Base-by-base conservation (phyloP, 805 yeast genomes). In the Candida patagonica region DNA sequence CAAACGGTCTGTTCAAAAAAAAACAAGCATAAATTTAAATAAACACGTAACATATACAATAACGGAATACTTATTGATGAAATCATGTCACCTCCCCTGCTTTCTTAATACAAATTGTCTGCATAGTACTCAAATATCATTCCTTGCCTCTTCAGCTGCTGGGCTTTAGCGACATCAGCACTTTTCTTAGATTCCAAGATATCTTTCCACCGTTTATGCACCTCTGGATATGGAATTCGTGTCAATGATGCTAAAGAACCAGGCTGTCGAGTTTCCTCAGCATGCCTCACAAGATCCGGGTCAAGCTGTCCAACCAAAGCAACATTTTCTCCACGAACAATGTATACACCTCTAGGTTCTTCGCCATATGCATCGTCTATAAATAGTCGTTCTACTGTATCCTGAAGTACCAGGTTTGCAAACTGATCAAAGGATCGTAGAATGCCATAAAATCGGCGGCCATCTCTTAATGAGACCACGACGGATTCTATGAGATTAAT, bases 251-350 rank as follows among this genome's bases (percentile, higher is more conserved):
- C 68, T 50, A 83, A 61, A 38, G 82, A 82, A 9, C 49, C 46
- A 30, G 47, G 47, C 9, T 25, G 25, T 26, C 34, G 39, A 17
- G 21, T 33, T 45, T 39, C 41, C 35, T 52, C 55, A 17, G 42
- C 32, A 19, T 66, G 73, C 54, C 83, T 94, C 60, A 87, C 95
- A 46, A 66, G 73, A 55, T 85, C 95, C 46, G 86, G 81, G 60
- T 88, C 96, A 46, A 89, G 73, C 59, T 89, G 96, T 16, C 97
- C 98, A 57, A 92, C 60, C 77, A 88, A 74, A 7, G 88, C 92
- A 6, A 92, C 92, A 53, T 89, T 89, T 60, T 92, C 98, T 46
- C 98, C 98, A 62, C 98, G 80, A 30, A 92, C 80, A 65, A 92
- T 73, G 56, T 78, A 80, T 37, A 85, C 83, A 7, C 95, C 96